Evolutionary conservation across 306 rosid species (phyloP).

Genomic region (Sesbania bispinosa): DNA sequence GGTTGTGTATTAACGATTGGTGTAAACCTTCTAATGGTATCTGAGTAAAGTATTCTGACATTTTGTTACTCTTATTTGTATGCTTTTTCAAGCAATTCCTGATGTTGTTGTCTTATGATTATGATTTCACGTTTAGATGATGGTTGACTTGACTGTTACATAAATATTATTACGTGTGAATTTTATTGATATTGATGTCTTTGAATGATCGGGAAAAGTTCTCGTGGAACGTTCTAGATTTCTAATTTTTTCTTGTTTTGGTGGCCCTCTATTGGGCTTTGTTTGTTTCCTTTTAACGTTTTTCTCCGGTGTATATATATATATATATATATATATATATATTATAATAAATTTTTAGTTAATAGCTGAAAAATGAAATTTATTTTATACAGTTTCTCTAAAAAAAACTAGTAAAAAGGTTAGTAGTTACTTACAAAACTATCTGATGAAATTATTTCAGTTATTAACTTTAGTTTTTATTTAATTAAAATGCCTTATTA

Average conservation of each 20-base stretch:
- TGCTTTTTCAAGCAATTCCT: not conserved
- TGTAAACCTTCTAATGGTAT: slow-evolving; percentile 20
- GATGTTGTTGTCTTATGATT: not conserved
- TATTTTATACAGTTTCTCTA: too few species aligned
- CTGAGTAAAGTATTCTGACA: slow-evolving; percentile 10
- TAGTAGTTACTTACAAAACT: too few species aligned
- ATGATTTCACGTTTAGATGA: not conserved
- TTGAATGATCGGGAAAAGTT: not conserved
- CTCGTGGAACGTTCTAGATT: not conserved
- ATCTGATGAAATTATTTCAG: too few species aligned
- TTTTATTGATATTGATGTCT: not conserved
- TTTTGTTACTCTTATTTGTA: not conserved
- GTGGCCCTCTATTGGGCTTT: not conserved
- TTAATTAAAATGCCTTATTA: too few species aligned
- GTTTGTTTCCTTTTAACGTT: not conserved
- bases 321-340: too few species aligned
- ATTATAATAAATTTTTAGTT: too few species aligned
- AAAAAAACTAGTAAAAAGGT: too few species aligned
- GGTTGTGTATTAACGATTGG: slow-evolving; percentile 30
- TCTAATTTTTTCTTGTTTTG: not conserved
- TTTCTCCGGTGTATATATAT: too few species aligned
- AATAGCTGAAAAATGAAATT: too few species aligned
- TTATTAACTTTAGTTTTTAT: too few species aligned
- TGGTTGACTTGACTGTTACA: not conserved
- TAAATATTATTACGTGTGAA: not conserved